Conservation (phyloP, 192 early-diverging fungal genomes). For the Entrophospora sp. region DNA sequence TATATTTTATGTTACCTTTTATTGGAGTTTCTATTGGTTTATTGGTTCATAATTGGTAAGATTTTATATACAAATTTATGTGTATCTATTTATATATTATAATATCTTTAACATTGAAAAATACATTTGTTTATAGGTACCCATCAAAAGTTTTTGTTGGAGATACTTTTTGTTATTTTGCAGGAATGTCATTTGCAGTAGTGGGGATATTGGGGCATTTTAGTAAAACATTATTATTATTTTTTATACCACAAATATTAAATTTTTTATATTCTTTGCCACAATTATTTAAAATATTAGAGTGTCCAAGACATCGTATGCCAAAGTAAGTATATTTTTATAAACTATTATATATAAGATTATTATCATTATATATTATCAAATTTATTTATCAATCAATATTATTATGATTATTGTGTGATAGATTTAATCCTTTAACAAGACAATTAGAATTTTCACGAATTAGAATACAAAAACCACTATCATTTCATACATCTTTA, state of each 20-base stretch:
- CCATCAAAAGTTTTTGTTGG: constrained; percentile 91
- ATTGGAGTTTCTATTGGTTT: constrained; percentile 77
- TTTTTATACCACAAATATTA: constrained; percentile 95
- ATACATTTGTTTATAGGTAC: constrained; percentile 41
- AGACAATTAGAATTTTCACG: constrained; percentile 11
- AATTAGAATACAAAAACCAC: neutral
- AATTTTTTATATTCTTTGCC: constrained; percentile 95
- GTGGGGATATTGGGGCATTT: constrained; percentile 92
- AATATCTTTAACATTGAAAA: neutral
- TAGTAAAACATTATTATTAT: constrained; percentile 84
- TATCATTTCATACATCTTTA: neutral
- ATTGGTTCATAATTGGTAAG: constrained; percentile 79
- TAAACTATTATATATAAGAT: constrained; percentile 23
- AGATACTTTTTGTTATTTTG: constrained; percentile 96
- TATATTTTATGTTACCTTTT: constrained; percentile 92
- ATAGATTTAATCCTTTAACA: constrained; percentile 8
- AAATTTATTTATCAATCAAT: constrained; percentile 18
- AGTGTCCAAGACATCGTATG: constrained; percentile 93
- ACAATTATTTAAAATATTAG: constrained; percentile 88
- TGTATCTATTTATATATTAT: neutral
- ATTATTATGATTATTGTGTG: too few relatives aligned
- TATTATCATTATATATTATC: constrained; percentile 2
- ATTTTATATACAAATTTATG: constrained; percentile 11
- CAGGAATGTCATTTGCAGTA: constrained; percentile 98
- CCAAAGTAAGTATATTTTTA: constrained; percentile 47